Conservation (phyloP, 2,329 filamentous ascomycete species). For the Huntiella savannae region DNA sequence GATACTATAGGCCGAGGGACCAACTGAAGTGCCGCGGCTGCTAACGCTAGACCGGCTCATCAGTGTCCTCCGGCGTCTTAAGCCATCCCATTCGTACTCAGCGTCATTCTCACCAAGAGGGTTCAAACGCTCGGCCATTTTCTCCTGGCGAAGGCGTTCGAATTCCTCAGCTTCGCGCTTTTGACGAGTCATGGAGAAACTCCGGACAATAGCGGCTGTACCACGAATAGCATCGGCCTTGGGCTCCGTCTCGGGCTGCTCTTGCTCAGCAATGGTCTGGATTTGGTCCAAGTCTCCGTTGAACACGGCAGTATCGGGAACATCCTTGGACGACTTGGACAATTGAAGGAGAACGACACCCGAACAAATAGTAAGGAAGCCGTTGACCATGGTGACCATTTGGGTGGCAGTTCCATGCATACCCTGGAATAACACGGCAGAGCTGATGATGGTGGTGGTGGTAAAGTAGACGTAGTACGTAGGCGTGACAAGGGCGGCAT, state of each 20-base stretch:
- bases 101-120: conserved; percentile 57
- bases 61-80: conserved; percentile 49
- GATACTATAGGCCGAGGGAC: conserved; percentile 3
- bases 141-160: conserved; percentile 62
- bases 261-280: conserved; percentile 82
- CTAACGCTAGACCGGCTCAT: conserved; percentile 7
- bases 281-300: conserved; percentile 86
- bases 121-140: conserved; percentile 48
- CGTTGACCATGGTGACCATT: conserved; percentile 79
- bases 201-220: conserved; percentile 67
- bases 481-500: conserved; percentile 87
- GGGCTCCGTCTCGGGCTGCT: conserved; percentile 89
- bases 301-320: conserved; percentile 84
- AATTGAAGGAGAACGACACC: conserved; percentile 84
- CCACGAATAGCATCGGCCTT: conserved; percentile 93
- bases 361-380: conserved; percentile 83
- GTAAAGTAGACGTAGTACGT: conserved; percentile 99
- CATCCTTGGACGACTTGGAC: conserved; percentile 96
- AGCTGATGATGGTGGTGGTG: conserved; percentile 83
- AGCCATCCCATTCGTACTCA: conserved; percentile 71
- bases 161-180: conserved; percentile 67
- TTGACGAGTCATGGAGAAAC: conserved; percentile 55
- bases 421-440: conserved; percentile 75
- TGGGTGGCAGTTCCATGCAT: conserved; percentile 71
- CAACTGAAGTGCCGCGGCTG: conserved; percentile 14